A percentile compares a stretch with the other conserved stretches of the same genome.
These are phyloP conservation scores for Penicillium crustosum DNA, from an alignment of 2,329 filamentous ascomycete genomes.

Conservation along the genomic window DNA sequence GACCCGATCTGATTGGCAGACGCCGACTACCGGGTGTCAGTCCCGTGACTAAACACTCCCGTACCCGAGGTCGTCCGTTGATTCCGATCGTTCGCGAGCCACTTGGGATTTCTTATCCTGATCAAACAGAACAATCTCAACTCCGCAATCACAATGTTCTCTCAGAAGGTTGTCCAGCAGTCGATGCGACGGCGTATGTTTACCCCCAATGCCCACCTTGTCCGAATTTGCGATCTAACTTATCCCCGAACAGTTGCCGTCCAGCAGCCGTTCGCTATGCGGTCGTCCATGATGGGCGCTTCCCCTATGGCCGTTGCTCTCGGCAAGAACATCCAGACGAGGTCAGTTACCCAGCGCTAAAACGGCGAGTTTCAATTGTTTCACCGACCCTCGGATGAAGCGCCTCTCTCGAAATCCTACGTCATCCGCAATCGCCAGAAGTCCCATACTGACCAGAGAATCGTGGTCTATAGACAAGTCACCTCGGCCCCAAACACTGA, in stretches of 20 bases:
- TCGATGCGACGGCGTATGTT: constrained; percentile 51
- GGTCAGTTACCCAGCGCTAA: constrained; percentile 34
- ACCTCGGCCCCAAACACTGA: constrained; percentile 32
- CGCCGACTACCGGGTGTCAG: constrained; percentile 8
- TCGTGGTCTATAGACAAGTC: constrained; percentile 28
- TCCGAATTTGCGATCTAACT: constrained; percentile 27
- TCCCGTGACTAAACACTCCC: constrained; percentile 37
- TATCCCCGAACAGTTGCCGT: constrained; percentile 41
- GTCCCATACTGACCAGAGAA: constrained; percentile 15
- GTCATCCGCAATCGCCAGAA: constrained; percentile 27
- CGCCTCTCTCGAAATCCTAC: constrained; percentile 20
- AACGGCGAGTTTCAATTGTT: constrained; percentile 1
- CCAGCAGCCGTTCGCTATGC: constrained; percentile 46
- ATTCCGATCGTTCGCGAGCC: constrained; percentile 37
- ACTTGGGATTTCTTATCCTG: constrained; percentile 17
- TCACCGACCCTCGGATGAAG: neutral
- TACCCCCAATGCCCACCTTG: neutral
- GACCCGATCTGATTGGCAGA: constrained; percentile 35
- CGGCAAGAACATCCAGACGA: constrained; percentile 45
- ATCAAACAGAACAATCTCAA: constrained; percentile 20
- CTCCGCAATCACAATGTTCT: constrained; percentile 42
- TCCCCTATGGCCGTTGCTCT: constrained; percentile 47
- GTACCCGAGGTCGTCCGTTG: constrained; percentile 42
- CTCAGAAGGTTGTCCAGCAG: constrained; percentile 50
- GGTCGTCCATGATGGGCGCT: constrained; percentile 44